These are phyloP conservation scores for Metarhizium brunneum DNA, from an alignment of 2,329 filamentous ascomycete species.

Conservation along the genomic window DNA sequence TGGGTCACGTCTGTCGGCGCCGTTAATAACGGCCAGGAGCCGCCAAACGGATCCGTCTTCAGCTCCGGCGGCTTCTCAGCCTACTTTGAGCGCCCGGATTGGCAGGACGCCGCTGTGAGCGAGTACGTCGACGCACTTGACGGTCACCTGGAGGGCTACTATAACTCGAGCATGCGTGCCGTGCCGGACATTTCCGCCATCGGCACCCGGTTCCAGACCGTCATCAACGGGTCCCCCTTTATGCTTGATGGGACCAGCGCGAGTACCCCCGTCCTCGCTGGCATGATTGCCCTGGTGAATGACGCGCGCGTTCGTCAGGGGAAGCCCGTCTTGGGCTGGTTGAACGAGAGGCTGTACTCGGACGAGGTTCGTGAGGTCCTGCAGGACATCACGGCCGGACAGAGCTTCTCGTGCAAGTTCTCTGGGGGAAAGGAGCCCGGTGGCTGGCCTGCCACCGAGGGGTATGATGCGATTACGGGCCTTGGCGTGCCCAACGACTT, in stretches of 20 bases:
- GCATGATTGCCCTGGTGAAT: constrained; percentile 45
- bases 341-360: constrained; percentile 41
- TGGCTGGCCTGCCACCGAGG: constrained; percentile 35
- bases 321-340: constrained; percentile 41
- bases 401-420: constrained; percentile 31
- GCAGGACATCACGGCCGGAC: constrained; percentile 31
- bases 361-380: constrained; percentile 25
- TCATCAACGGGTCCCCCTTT: constrained; percentile 17
- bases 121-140: constrained; percentile 31
- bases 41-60: constrained; percentile 33
- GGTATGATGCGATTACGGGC: constrained; percentile 42
- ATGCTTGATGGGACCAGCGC: constrained; percentile 37
- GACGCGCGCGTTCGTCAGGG: constrained; percentile 39
- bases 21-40: constrained; percentile 29
- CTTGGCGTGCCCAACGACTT: constrained; percentile 37
- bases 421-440: constrained; percentile 19
- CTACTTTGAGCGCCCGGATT: constrained; percentile 35
- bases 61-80: constrained; percentile 44
- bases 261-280: constrained; percentile 43
- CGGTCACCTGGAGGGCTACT: constrained; percentile 32
- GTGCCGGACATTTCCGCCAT: constrained; percentile 45
- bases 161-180: constrained; percentile 35
- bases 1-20: constrained; percentile 61
- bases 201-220: constrained; percentile 44
- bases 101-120: constrained; percentile 32